Percentiles rank a stretch among this genome's conserved stretches.
Evolutionary conservation across 805 yeast genomes (phyloP).

Genomic region (Kluyveromyces starmeri): DNA sequence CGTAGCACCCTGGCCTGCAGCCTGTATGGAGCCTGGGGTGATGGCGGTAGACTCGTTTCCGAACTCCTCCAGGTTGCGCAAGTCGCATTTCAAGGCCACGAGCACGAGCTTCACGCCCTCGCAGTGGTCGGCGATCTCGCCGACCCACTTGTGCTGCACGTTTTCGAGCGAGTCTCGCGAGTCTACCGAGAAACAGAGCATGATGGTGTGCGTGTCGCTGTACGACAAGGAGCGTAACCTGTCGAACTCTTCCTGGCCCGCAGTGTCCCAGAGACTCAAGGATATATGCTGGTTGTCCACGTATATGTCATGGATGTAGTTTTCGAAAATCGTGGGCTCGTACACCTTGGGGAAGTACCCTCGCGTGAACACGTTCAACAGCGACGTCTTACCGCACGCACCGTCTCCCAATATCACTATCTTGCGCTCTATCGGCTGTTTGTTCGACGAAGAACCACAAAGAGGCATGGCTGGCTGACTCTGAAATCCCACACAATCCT

Average conservation of each 20-base stretch:
- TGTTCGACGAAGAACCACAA: conserved; percentile 24
- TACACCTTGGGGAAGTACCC: conserved; percentile 98
- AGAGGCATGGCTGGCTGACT: too few relatives aligned
- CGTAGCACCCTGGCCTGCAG: conserved; percentile 27
- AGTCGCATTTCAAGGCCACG: conserved; percentile 91
- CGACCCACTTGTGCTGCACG: conserved; percentile 94
- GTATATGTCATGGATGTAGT: conserved; percentile 93
- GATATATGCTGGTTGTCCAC: conserved; percentile 91
- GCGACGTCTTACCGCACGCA: conserved; percentile 96
- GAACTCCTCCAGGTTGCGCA: conserved; percentile 40
- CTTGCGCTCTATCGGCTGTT: conserved; percentile 64
- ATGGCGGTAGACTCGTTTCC: conserved; percentile 37
- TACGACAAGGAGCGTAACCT: conserved; percentile 85
- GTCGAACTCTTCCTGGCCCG: conserved; percentile 98
- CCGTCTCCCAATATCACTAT: conserved; percentile 95
- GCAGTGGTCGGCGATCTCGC: conserved; percentile 94
- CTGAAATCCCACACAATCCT: too few relatives aligned
- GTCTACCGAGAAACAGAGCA: conserved; percentile 92
- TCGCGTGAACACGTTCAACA: conserved; percentile 88
- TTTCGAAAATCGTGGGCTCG: conserved; percentile 96
- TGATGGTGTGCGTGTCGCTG: conserved; percentile 93
- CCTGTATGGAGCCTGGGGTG: conserved; percentile 11
- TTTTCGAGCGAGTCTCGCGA: conserved; percentile 90
- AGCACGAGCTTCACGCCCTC: conserved; percentile 90
- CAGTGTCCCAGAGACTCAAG: conserved; percentile 94